Evolutionary conservation across 2,329 filamentous ascomycete species (phyloP).

Genomic region (Fusarium vanettenii): DNA sequence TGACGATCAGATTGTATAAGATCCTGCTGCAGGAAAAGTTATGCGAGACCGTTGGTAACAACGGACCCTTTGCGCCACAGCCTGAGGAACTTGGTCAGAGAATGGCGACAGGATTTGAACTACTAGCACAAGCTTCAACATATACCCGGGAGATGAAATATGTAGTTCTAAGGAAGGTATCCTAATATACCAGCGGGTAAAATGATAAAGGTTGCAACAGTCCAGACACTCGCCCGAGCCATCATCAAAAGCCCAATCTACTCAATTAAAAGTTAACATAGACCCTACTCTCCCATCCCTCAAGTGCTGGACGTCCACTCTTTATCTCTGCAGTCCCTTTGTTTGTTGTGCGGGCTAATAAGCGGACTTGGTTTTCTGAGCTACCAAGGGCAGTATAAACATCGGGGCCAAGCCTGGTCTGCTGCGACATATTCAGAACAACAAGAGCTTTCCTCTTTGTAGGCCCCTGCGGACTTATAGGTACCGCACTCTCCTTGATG

Average conservation of each 20-base stretch:
- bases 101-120: not conserved
- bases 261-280: constrained; percentile 29
- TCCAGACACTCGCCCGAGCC: not conserved
- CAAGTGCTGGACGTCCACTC: not conserved
- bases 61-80: not conserved
- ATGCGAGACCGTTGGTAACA: not conserved
- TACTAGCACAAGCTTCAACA: not conserved
- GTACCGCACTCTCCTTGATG: constrained; percentile 51
- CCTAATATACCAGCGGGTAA: not conserved
- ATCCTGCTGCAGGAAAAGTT: not conserved
- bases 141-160: not conserved
- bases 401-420: constrained; percentile 44
- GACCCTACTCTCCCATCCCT: constrained; percentile 36
- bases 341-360: constrained; percentile 44
- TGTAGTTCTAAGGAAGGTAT: not conserved
- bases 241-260: not conserved
- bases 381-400: constrained; percentile 39
- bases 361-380: not conserved
- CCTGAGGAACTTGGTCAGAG: not conserved
- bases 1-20: not conserved
- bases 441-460: constrained; percentile 51
- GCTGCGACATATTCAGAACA: constrained; percentile 59
- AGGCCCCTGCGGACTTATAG: constrained; percentile 22
- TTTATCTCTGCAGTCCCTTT: not conserved
- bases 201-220: not conserved